phyloP scores from a whole-genome alignment of 1,284 basidiomycete genomes.

The Farysia itapuensis region DNA sequence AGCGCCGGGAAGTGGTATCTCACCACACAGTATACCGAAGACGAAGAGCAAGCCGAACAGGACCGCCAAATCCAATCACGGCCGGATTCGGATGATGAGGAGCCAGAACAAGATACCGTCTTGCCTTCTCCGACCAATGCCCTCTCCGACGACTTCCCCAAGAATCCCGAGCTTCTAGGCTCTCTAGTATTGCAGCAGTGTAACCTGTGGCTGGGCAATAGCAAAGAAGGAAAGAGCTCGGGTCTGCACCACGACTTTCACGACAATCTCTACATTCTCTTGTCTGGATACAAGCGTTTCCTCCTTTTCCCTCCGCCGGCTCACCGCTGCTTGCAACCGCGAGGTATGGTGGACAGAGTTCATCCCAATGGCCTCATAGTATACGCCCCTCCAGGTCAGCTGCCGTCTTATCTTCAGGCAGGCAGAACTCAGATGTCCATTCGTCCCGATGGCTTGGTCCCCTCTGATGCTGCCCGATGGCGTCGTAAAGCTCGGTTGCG shows the following conservation, averaged over 20 bases:
- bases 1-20: constrained; percentile 50
- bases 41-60: constrained; percentile 6
- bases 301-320: constrained; percentile 56
- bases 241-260: constrained; percentile 59
- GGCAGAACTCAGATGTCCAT: constrained; percentile 19
- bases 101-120: constrained; percentile 44
- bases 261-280: constrained; percentile 57
- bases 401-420: constrained; percentile 21
- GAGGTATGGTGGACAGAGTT: constrained; percentile 39
- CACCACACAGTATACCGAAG: constrained; percentile 55
- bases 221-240: constrained; percentile 43
- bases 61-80: constrained; percentile 2
- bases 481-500: constrained; percentile 35
- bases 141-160: constrained; percentile 50
- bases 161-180: constrained; percentile 49
- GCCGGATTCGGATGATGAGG: constrained; percentile 18
- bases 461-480: constrained; percentile 53
- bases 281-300: constrained; percentile 56
- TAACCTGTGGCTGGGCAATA: constrained; percentile 57
- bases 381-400: constrained; percentile 35
- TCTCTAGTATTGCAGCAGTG: constrained; percentile 57
- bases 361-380: constrained; percentile 55
- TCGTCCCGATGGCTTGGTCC: constrained; percentile 51
- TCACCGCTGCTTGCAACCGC: constrained; percentile 42
- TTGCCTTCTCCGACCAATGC: constrained; percentile 51